Conservation (phyloP, 495 filamentous ascomycete species). For the Parathielavia appendiculata region DNA sequence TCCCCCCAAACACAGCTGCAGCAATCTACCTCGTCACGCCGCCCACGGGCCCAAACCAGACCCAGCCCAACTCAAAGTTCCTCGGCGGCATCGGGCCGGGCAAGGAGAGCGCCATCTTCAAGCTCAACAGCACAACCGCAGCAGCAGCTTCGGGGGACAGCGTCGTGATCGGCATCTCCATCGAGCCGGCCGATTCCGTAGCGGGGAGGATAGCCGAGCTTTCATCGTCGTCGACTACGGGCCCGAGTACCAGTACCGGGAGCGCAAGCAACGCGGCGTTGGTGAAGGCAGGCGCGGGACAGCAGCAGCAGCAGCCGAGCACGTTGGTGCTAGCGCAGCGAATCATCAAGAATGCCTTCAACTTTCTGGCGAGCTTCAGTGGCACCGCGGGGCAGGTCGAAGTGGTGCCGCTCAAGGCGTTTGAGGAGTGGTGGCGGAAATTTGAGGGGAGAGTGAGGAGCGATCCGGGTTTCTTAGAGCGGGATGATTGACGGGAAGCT, state of each 20-base stretch:
- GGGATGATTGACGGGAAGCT: constrained; percentile 48
- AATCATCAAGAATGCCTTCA: constrained; percentile 96
- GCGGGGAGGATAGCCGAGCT: constrained; percentile 58
- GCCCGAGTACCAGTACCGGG: constrained; percentile 27
- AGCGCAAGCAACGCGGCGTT: constrained; percentile 20
- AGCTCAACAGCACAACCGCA: constrained; percentile 41
- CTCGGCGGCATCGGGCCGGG: constrained; percentile 83
- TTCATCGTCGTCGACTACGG: constrained; percentile 28
- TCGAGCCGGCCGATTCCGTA: constrained; percentile 73
- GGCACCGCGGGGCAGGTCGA: constrained; percentile 56
- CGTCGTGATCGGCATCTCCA: constrained; percentile 71
- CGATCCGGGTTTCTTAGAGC: constrained; percentile 87
- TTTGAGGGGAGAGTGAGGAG: constrained; percentile 83
- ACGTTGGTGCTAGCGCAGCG: constrained; percentile 80
- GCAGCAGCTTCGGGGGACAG: constrained; percentile 16
- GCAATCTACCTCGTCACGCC: constrained; percentile 73
- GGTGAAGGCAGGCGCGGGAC: not conserved
- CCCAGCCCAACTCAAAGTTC: constrained; percentile 59
- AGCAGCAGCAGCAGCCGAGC: constrained; percentile 33
- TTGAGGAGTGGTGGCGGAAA: constrained; percentile 96
- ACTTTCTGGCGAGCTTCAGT: constrained; percentile 88
- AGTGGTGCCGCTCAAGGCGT: constrained; percentile 81
- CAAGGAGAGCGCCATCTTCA: constrained; percentile 87
- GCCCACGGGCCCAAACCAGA: constrained; percentile 21
- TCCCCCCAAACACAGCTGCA: constrained; percentile 73